Evolutionary conservation across 192 early-diverging fungal genomes (phyloP).

Genomic region (Paraglomus brasilianum): DNA sequence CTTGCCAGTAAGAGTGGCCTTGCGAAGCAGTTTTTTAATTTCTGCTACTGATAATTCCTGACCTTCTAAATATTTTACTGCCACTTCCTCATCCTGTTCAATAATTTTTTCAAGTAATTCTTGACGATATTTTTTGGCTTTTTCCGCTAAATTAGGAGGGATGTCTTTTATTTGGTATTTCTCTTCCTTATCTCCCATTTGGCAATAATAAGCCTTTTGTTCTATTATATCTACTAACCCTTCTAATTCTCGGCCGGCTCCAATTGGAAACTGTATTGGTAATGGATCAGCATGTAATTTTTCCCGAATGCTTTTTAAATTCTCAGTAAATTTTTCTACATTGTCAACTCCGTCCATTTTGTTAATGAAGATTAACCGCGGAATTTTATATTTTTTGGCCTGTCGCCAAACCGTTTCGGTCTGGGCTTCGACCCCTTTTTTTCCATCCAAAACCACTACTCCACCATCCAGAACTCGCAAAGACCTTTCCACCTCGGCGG

Average conservation of each 20-base stretch:
- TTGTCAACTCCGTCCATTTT: constrained; percentile 22
- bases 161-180: constrained; percentile 24
- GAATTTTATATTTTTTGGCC: constrained; percentile 23
- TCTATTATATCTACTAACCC: constrained; percentile 10
- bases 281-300: neutral
- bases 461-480: constrained; percentile 12
- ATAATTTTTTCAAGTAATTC: constrained; percentile 17
- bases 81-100: constrained; percentile 11
- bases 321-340: constrained; percentile 1
- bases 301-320: constrained; percentile 14
- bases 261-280: constrained; percentile 18
- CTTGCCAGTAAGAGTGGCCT: neutral
- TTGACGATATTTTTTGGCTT: constrained; percentile 5
- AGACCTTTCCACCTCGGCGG: constrained; percentile 12
- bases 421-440: constrained; percentile 18
- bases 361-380: constrained; percentile 15
- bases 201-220: constrained; percentile 21
- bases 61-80: constrained; percentile 8
- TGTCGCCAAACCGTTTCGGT: constrained; percentile 21
- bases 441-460: constrained; percentile 12
- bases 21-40: neutral
- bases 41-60: neutral
- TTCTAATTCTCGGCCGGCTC: neutral
- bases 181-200: constrained; percentile 2
- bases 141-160: neutral